Evolutionary conservation across 495 filamentous ascomycete species (phyloP).

Genomic region (Penicillium psychrofluorescens): DNA sequence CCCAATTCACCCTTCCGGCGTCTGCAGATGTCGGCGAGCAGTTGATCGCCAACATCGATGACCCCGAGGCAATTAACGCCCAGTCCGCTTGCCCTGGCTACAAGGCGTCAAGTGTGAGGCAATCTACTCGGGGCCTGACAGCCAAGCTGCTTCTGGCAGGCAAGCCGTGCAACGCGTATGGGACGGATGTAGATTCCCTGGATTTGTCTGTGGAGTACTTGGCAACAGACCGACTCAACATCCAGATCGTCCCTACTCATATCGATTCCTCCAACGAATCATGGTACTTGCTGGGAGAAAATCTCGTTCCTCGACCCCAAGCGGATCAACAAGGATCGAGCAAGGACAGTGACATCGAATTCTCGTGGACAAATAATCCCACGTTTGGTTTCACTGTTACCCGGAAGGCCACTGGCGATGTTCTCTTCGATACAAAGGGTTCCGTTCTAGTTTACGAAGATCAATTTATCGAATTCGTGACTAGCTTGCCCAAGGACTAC

Average conservation of each 20-base stretch:
- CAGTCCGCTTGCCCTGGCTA: neutral
- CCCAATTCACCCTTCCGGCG: neutral
- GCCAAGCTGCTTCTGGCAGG: constrained; percentile 46
- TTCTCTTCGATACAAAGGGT: constrained; percentile 41
- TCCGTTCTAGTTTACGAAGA: constrained; percentile 47
- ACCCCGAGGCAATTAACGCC: neutral
- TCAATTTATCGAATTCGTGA: constrained; percentile 49
- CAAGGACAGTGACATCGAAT: constrained; percentile 26
- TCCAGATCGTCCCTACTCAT: constrained; percentile 45
- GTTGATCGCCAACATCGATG: neutral
- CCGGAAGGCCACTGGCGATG: constrained; percentile 39
- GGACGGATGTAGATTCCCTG: constrained; percentile 43
- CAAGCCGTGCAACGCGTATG: constrained; percentile 44
- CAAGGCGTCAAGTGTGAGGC: neutral
- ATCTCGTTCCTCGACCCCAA: constrained; percentile 6
- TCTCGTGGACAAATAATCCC: constrained; percentile 43
- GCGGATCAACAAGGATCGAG: neutral
- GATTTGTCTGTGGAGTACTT: constrained; percentile 46
- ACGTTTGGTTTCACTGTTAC: constrained; percentile 41
- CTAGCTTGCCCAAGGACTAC: constrained; percentile 41
- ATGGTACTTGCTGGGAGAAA: constrained; percentile 35
- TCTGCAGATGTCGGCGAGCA: neutral
- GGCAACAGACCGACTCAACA: constrained; percentile 35
- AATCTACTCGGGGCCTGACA: constrained; percentile 21
- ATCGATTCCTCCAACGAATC: constrained; percentile 48